phyloP scores from a whole-genome alignment of 2,329 filamentous ascomycete genomes.

The Sclerotinia subarctica region DNA sequence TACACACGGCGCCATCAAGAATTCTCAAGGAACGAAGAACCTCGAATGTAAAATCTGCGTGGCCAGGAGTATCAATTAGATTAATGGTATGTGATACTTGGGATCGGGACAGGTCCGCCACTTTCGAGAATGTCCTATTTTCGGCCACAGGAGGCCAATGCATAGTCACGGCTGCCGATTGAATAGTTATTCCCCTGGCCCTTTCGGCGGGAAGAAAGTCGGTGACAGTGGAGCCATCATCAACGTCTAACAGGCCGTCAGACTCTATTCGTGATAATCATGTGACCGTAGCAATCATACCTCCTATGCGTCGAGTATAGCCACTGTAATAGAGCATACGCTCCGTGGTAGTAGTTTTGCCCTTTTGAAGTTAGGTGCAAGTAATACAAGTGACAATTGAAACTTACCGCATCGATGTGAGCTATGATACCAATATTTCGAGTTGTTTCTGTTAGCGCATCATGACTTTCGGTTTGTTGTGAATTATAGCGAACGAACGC shows the following conservation, averaged over 20 bases:
- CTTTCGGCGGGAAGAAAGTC: constrained; percentile 94
- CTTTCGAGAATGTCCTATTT: constrained; percentile 22
- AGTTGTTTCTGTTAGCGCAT: constrained; percentile 51
- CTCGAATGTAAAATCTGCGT: constrained; percentile 97
- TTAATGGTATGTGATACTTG: constrained; percentile 69
- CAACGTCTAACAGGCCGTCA: constrained; percentile 61
- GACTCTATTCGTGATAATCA: constrained; percentile 1
- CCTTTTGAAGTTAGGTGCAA: constrained; percentile 44
- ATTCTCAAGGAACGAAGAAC: constrained; percentile 87
- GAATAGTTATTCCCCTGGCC: constrained; percentile 92
- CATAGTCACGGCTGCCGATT: constrained; percentile 94
- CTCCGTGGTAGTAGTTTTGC: constrained; percentile 98
- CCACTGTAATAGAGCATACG: constrained; percentile 98
- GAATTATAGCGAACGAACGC: constrained; percentile 27
- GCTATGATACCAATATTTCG: constrained; percentile 98
- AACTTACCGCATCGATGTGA: constrained; percentile 81
- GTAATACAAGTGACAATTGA: background rate
- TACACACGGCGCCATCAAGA: constrained; percentile 86
- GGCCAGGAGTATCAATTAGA: constrained; percentile 92
- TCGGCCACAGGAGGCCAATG: constrained; percentile 68
- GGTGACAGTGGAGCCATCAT: constrained; percentile 93
- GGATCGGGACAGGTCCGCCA: constrained; percentile 48
- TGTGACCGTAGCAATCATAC: constrained; percentile 39
- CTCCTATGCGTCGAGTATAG: constrained; percentile 79
- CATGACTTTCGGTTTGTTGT: constrained; percentile 25